These are phyloP conservation scores for Fraxinus greggii DNA, from an alignment of 305 asterid genomes.

Conservation along the genomic window DNA sequence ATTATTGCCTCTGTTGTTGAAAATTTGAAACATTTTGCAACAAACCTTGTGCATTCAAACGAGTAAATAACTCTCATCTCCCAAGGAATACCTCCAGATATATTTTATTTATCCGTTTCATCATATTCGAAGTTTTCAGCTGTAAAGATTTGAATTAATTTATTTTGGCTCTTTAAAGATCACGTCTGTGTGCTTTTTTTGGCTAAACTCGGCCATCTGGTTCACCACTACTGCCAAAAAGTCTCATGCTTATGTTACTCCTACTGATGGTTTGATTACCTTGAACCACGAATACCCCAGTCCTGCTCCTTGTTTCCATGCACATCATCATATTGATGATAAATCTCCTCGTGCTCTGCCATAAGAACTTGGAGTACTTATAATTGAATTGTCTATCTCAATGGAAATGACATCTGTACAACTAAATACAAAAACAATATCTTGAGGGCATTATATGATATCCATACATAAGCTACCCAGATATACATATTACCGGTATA, in stretches of 20 bases:
- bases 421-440: background rate
- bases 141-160: background rate
- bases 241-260: background rate
- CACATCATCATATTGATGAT: background rate
- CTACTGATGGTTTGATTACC: background rate
- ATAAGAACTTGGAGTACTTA: background rate
- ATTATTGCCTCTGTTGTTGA: background rate
- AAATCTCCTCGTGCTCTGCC: background rate
- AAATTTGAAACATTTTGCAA: background rate
- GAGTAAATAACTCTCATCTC: background rate
- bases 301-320: background rate
- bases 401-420: background rate
- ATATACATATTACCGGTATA: background rate
- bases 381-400: background rate
- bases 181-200: background rate
- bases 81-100: background rate
- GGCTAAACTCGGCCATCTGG: background rate
- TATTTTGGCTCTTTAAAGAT: background rate
- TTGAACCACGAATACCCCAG: background rate
- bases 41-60: background rate
- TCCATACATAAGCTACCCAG: background rate
- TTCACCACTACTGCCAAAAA: background rate
- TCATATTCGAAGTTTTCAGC: background rate
- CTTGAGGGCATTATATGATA: background rate
- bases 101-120: background rate